These are phyloP conservation scores for Neurospora sp. DNA, from an alignment of 495 filamentous ascomycete genomes.

Conservation along the genomic window DNA sequence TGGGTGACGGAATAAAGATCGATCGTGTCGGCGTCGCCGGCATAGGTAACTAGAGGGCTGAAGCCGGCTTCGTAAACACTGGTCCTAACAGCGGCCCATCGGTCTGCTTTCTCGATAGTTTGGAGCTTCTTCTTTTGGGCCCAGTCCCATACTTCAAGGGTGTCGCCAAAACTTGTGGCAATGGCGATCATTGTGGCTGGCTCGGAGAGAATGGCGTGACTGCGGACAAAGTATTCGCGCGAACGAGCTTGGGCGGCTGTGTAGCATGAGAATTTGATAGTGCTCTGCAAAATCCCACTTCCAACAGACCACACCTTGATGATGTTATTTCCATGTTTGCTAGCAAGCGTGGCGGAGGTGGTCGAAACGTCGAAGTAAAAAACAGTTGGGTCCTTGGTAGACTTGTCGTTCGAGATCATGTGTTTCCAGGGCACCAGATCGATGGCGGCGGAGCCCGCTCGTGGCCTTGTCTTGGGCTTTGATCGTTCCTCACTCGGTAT, in stretches of 20 bases:
- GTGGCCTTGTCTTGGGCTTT: conserved; percentile 4
- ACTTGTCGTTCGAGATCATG: conserved; percentile 15
- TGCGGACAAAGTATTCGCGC: conserved; percentile 30
- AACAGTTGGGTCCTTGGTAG: conserved; percentile 18
- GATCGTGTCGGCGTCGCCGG: conserved; percentile 25
- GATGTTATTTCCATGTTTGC: conserved; percentile 29
- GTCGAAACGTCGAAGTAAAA: conserved; percentile 22
- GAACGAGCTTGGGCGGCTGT: conserved; percentile 23
- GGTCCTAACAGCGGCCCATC: conserved; percentile 25
- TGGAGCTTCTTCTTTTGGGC: conserved; percentile 25
- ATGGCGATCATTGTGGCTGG: conserved; percentile 23
- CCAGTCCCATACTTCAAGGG: conserved; percentile 30
- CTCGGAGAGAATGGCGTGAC: conserved; percentile 28
- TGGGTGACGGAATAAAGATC: conserved; percentile 58
- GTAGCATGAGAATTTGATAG: conserved; percentile 25
- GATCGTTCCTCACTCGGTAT: background rate
- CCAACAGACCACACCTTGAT: conserved; percentile 27
- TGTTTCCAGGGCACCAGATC: conserved; percentile 19
- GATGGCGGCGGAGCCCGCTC: conserved; percentile 1
- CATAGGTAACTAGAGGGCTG: conserved; percentile 21
- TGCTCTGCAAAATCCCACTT: conserved; percentile 17
- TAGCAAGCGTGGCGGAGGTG: conserved; percentile 14
- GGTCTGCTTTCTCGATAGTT: conserved; percentile 22
- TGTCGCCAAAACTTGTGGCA: conserved; percentile 24
- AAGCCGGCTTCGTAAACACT: conserved; percentile 23